Evolutionary conservation across 805 yeast genomes (phyloP).

Genomic region (Cyberlindnera euphorbiae): DNA sequence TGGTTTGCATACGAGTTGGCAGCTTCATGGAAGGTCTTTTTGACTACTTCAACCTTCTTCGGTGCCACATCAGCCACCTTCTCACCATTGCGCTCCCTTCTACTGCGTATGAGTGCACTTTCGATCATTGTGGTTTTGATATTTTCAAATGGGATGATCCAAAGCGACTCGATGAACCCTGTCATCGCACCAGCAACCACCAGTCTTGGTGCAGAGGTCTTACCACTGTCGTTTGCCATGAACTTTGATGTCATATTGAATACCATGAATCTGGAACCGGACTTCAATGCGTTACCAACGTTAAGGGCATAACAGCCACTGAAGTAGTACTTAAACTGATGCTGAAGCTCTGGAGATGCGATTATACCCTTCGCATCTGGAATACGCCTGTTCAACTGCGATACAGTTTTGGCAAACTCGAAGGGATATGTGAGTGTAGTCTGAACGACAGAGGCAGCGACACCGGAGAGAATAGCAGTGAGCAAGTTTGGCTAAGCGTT

Average conservation of each 20-base stretch:
- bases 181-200: slow-evolving; percentile 83
- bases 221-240: slow-evolving; percentile 53
- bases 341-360: slow-evolving; percentile 21
- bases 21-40: slow-evolving; percentile 29
- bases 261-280: slow-evolving; percentile 65
- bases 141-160: slow-evolving; percentile 89
- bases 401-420: slow-evolving; percentile 61
- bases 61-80: slow-evolving; percentile 20
- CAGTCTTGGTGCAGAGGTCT: slow-evolving; percentile 71
- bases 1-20: slow-evolving; percentile 20
- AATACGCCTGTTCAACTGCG: slow-evolving; percentile 49
- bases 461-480: slow-evolving; percentile 56
- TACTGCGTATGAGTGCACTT: slow-evolving; percentile 40
- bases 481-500: slow-evolving; percentile 36
- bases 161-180: slow-evolving; percentile 74
- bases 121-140: slow-evolving; percentile 79
- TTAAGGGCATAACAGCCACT: slow-evolving; percentile 75
- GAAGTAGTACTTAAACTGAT: slow-evolving; percentile 33
- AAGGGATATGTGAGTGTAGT: slow-evolving; percentile 67
- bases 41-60: slow-evolving; percentile 1
- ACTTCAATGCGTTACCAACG: slow-evolving; percentile 68
- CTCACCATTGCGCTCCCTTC: slow-evolving; percentile 20
- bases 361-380: slow-evolving; percentile 29
- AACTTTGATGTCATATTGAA: slow-evolving; percentile 73
- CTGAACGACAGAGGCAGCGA: slow-evolving; percentile 58